Evolutionary conservation across 2,329 filamentous ascomycete species (phyloP), one percentile per base, ranked within the genome.

Genomic region (Colletotrichum tropicale): DNA sequence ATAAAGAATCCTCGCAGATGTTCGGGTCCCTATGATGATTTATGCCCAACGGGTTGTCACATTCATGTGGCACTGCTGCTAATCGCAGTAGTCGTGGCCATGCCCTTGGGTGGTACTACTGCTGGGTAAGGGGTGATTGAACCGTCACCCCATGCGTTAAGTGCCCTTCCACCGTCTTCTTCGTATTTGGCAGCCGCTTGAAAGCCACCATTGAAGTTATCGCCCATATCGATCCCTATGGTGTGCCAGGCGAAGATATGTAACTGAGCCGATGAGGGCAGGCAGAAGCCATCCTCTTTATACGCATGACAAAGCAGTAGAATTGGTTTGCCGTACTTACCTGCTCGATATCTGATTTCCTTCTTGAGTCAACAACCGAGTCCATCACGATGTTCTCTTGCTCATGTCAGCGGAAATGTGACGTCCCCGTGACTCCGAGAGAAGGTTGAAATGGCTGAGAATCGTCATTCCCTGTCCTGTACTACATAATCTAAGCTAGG

Each of bases 221-320:
- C 38, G 38, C 38, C 18, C 38, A 48, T 48, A 18, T 48, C 9
- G 18, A 48, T n/a, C 18, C 38, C 38, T 43, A 43, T 43, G 38
- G 38, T 48, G 38, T 48, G 38, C 90, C 89, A 92, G 3, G 85
- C 89, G 66, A 91, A 86, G 36, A 92, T n/a, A n/a, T n/a, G 38
- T 8, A 43, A 43, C 16, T 43, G 16, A 10, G 9, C 38, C 38
- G 16, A 43, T 7, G 36, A 43, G 38, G 5, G 38, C 36, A 38
- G 18, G 36, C 38, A 18, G 36, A 8, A 38, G 36, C 16, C 16
- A 43, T 43, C 16, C 38, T 18, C 38, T 43, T 43, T 43, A 43
- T 43, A 43, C 16, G 16, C 38, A 43, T 43, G 16, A 18, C 16
- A 43, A 43, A 43, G 38, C 16, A 43, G 8, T 43, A 43, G 16